Evolutionary conservation across 2,329 filamentous ascomycete genomes (phyloP), one percentile per base, ranked within the genome.

Genomic region (Alternaria gaisen): DNA sequence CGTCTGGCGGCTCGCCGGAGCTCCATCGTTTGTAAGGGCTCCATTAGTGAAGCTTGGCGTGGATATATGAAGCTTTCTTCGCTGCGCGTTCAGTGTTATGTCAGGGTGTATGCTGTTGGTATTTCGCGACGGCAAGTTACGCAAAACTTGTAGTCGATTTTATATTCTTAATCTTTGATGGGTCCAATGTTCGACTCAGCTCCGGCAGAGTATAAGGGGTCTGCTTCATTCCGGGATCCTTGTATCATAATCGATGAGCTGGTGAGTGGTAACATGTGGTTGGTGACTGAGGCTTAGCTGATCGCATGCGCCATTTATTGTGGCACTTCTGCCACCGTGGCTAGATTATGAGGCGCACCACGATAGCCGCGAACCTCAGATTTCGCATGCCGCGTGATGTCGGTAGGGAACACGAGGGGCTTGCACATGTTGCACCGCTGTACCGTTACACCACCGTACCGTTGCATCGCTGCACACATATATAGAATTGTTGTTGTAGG

Each of bases 41-140:
- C 55, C 51, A 51, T 63, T 68, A 69, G 62, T 63, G 61, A 60
- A 30, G 53, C 71, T 75, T 75, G 70, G 70, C 71, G 51, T 36
- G 66, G 64, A 69, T 60, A 58, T 70, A 42, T 52, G 46, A 43
- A 57, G 56, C 46, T 47, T 22, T 63, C 40, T 58, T 54, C 36
- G 53, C 44, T 63, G 55, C 58, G 47, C 59, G 24, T 56, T 51
- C 38, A 38, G 38, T 32, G 14, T 44, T 16, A n/a, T 26, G 46
- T 38, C 30, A 36, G 46, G 32, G 34, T 34, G 22, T 36, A 24
- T 50, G 46, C 20, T 50, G n/a, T 50, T 26, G 20, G 36, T 10
- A 10, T 50, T 16, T 1, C 5, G 32, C 30, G 46, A 38, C 20
- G 46, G 41, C 53, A 53, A 54, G 44, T 56, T 51, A 57, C 6